These are phyloP conservation scores for Clathrus columnatus DNA, from an alignment of 768 basidiomycete genomes.

Conservation along the genomic window DNA sequence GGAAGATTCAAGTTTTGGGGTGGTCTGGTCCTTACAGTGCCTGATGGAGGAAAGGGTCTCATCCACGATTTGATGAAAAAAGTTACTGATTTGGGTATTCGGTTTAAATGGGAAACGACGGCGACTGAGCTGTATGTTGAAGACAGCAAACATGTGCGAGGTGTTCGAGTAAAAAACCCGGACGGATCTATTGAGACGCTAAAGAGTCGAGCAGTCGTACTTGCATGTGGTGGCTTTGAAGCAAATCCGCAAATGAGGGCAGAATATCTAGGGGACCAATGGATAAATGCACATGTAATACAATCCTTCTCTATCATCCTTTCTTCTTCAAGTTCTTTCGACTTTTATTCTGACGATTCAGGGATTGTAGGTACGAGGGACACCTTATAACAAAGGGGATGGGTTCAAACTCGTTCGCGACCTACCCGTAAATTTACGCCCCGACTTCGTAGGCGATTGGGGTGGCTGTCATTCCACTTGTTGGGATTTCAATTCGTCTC, in stretches of 20 bases:
- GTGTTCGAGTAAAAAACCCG: constrained; percentile 35
- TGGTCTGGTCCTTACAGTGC: constrained; percentile 52
- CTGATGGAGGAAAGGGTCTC: constrained; percentile 60
- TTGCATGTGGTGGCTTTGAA: constrained; percentile 64
- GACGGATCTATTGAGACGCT: constrained; percentile 26
- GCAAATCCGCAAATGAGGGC: constrained; percentile 42
- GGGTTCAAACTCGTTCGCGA: constrained; percentile 39
- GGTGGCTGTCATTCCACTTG: constrained; percentile 61
- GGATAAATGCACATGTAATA: constrained; percentile 48
- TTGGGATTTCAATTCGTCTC: constrained; percentile 57
- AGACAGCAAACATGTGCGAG: constrained; percentile 30
- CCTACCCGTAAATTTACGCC: constrained; percentile 34
- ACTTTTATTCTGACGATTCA: neutral
- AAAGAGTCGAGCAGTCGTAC: constrained; percentile 37
- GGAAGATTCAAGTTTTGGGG: constrained; percentile 65
- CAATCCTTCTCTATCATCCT: neutral
- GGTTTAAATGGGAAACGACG: constrained; percentile 49
- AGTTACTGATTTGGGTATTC: constrained; percentile 31
- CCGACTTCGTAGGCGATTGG: constrained; percentile 57
- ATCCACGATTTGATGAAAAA: constrained; percentile 39
- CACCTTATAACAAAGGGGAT: constrained; percentile 65
- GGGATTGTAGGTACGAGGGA: constrained; percentile 62
- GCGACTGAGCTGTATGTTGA: constrained; percentile 32
- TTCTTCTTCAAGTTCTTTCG: neutral
- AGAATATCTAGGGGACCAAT: constrained; percentile 48